A percentile compares a stretch with the other conserved stretches of the same genome.
These are phyloP conservation scores for Colletotrichum sp. DNA, from an alignment of 2,329 filamentous ascomycete species.

Conservation along the genomic window DNA sequence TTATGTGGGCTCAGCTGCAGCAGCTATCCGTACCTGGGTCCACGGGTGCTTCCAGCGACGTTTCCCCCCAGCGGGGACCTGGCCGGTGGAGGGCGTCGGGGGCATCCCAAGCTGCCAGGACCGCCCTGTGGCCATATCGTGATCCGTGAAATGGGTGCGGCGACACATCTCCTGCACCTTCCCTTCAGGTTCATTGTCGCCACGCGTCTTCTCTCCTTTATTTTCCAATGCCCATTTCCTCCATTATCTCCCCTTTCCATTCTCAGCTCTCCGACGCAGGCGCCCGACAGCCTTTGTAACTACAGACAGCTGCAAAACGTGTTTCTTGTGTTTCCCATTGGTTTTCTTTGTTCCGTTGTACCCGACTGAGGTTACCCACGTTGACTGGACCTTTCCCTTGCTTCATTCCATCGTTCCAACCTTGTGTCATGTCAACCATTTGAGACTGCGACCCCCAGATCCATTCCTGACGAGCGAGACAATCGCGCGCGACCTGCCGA, in stretches of 20 bases:
- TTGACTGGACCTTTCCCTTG: not conserved
- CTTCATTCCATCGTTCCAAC: not conserved
- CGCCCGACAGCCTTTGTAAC: not conserved
- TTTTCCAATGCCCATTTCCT: not conserved
- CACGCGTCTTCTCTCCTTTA: constrained; percentile 20
- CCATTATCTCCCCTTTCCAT: not conserved
- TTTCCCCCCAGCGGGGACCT: not conserved
- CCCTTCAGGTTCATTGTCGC: not conserved
- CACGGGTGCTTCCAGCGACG: not conserved
- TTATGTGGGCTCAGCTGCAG: not conserved
- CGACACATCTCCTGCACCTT: not conserved
- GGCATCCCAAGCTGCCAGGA: not conserved
- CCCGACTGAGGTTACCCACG: not conserved
- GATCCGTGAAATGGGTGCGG: constrained; percentile 13
- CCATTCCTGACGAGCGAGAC: constrained; percentile 2
- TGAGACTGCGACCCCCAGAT: not conserved
- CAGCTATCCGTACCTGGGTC: not conserved
- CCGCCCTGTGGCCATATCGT: constrained; percentile 5
- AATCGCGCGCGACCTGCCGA: constrained; percentile 8
- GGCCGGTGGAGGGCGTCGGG: not conserved
- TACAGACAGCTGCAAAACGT: not conserved
- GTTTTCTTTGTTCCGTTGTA: not conserved
- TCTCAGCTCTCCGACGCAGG: not conserved
- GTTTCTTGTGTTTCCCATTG: not conserved
- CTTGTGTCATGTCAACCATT: not conserved